Evolutionary conservation across 768 basidiomycete genomes (phyloP), one percentile per base, ranked within the genome.

Genomic region (Tricholoma sp.): DNA sequence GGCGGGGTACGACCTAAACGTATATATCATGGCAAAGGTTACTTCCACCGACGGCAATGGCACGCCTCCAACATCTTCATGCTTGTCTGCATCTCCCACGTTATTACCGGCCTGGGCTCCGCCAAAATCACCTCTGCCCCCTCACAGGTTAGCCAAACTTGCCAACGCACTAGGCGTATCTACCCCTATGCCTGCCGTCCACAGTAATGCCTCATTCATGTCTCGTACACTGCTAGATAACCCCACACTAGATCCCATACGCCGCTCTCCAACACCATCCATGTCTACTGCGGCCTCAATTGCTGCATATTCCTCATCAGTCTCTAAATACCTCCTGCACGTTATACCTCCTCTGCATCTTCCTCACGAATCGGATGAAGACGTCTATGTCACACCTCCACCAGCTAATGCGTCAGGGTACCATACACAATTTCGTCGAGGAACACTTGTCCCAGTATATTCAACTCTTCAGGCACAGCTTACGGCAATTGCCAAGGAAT

Each of bases 401-500:
- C 82, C 84, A 3, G 64, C 79, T 3, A 73, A 72, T 49, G 83
- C 88, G 1, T 85, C 87, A 6, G 87, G 88, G n/a, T 89, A 90
- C 62, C 87, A 91, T 59, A 76, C 81, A 15, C 86, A 89, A 50
- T 91, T 91, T 65, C 82, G 82, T 12, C 82, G 95, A 28, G 95
- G 95, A 7, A 86, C 84, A n/a, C 78, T 98, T 11, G 82, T 98
- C 4, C 88, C 94, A 0, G 77, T 98, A 0, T 84, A 94, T 66
- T 77, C 94, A 5, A 91, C 88, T 0, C 74, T 98, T 1, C 86
- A 91, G 41, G 80, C 85, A 0, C 95, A 97, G 67, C 73, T 97
- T 9, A 76, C 78, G 18, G 89, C 92, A 6, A 97, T 98, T 52
- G 94, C 95, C 12, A 87, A 86, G 70, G 95, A 98, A 71, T 98